Base-by-base conservation (phyloP, 306 rosid genomes). In the Lablab purpureus region DNA sequence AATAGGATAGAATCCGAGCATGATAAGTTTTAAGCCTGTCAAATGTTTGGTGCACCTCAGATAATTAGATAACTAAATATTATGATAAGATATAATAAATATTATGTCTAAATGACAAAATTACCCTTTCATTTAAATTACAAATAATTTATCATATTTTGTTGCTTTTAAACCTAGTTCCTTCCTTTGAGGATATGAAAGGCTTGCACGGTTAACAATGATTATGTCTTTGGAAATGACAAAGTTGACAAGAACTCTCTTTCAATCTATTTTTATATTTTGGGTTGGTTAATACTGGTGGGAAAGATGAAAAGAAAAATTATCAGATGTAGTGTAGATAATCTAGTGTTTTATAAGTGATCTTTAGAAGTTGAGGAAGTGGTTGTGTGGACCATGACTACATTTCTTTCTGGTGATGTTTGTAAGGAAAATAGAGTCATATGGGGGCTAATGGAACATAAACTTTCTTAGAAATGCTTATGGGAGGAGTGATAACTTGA, bases 301-400 rank as follows among this genome's bases (percentile, higher is more conserved):
- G 56, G 45, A 71, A 23, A 30, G 68, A 62, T 80, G 65, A 50
- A 15, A 71, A 47, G 17, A 59, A 36, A 36, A 58, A 40, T 77
- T 82, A 27, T 50, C 67, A 59, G 59, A 50, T 30, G 67, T 52
- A 49, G 21, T 7, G 25, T 56, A 58, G 74, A 59, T 47, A 36
- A 51, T 77, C 6, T 51, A 66, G 45, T 52, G 55, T 55, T 30
- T 23, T 25, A 37, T 51, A 5, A 18, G 25, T 54, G 65, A 62
- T 62, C 46, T 27, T 54, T 2, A 23, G 67, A 51, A 22, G 30
- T 40, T 40, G 59, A 67, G 23, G 56, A 9, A 32, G 25, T 67
- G 74, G 25, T 12, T 76, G 22, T 63, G 13, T 65, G 15, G 25
- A 9, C 66, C 12, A 67, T 12, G 23, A 51, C 67, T 55, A 10